phyloP scores from a whole-genome alignment of 2,329 filamentous ascomycete species.

The Fusarium algeriense region DNA sequence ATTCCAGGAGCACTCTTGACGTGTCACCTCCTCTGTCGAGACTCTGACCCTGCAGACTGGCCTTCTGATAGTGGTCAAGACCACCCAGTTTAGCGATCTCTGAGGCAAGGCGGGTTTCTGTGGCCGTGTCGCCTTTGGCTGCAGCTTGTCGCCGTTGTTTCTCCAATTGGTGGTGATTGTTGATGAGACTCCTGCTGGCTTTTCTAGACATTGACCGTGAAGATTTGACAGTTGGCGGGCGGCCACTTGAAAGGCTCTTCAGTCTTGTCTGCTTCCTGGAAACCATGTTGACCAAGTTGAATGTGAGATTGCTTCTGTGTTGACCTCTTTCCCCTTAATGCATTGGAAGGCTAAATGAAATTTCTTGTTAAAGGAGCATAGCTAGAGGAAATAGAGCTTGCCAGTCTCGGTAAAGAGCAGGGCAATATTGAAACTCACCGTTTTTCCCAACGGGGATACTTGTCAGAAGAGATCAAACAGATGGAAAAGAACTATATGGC shows the following conservation, averaged over 20 bases:
- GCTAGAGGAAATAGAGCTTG: too few species aligned
- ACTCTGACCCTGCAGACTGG: constrained; percentile 76
- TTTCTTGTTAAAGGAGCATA: constrained; percentile 18
- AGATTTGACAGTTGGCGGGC: constrained; percentile 67
- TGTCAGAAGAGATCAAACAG: too few species aligned
- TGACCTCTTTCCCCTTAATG: constrained; percentile 7
- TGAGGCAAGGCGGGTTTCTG: constrained; percentile 60
- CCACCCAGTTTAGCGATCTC: constrained; percentile 71
- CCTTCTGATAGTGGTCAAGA: constrained; percentile 72
- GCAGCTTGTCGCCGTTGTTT: constrained; percentile 71
- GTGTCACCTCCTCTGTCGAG: constrained; percentile 76
- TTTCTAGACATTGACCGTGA: constrained; percentile 72
- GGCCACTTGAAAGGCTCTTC: constrained; percentile 62
- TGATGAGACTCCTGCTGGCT: constrained; percentile 73
- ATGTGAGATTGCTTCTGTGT: neutral
- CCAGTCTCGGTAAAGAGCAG: constrained; percentile 12
- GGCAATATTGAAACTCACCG: constrained; percentile 7
- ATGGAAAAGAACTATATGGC: neutral
- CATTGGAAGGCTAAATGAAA: constrained; percentile 18
- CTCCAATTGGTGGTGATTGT: constrained; percentile 73
- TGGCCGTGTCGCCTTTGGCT: constrained; percentile 62
- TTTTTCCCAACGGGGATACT: neutral
- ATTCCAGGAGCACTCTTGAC: constrained; percentile 72
- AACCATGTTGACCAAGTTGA: constrained; percentile 54
- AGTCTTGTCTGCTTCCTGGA: constrained; percentile 58